These are phyloP conservation scores for Gossypium gossypioides DNA, from an alignment of 441 rosid species.

Conservation along the genomic window DNA sequence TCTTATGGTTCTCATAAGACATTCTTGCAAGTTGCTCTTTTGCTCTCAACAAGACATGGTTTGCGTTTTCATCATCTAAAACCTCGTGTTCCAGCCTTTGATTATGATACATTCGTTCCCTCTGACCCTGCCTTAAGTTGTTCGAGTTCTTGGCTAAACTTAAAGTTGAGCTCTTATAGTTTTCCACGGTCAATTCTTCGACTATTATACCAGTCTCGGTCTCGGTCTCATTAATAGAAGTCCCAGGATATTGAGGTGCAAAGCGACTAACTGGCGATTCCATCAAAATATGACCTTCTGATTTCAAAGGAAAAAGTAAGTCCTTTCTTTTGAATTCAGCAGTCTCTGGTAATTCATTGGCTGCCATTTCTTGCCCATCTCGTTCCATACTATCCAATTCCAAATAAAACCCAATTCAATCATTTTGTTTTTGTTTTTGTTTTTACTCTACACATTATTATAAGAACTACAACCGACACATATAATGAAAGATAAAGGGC, in stretches of 20 bases:
- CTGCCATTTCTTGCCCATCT: conserved; percentile 34
- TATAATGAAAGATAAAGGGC: neutral
- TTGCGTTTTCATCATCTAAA: conserved; percentile 25
- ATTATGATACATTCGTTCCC: conserved; percentile 24
- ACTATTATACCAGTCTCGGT: conserved; percentile 22
- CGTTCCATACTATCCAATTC: conserved; percentile 35
- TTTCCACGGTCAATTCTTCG: conserved; percentile 36
- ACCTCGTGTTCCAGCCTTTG: conserved; percentile 17
- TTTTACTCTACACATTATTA: neutral
- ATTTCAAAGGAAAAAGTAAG: conserved; percentile 28
- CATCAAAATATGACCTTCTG: conserved; percentile 26
- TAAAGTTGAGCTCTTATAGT: conserved; percentile 21
- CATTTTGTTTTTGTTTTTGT: neutral
- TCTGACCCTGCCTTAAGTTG: conserved; percentile 23
- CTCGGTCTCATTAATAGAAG: conserved; percentile 22
- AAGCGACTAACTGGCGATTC: conserved; percentile 34
- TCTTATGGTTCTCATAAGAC: conserved; percentile 24
- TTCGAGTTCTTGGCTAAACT: conserved; percentile 22
- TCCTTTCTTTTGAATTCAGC: conserved; percentile 26
- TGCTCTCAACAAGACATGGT: conserved; percentile 29
- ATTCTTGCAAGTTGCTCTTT: conserved; percentile 31
- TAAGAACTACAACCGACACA: neutral
- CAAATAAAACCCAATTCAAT: conserved; percentile 13
- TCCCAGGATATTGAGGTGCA: conserved; percentile 15
- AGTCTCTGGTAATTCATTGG: conserved; percentile 24